These are phyloP conservation scores for Oldenlandia corymbosa DNA, from an alignment of 257 asterid species.

Conservation along the genomic window DNA sequence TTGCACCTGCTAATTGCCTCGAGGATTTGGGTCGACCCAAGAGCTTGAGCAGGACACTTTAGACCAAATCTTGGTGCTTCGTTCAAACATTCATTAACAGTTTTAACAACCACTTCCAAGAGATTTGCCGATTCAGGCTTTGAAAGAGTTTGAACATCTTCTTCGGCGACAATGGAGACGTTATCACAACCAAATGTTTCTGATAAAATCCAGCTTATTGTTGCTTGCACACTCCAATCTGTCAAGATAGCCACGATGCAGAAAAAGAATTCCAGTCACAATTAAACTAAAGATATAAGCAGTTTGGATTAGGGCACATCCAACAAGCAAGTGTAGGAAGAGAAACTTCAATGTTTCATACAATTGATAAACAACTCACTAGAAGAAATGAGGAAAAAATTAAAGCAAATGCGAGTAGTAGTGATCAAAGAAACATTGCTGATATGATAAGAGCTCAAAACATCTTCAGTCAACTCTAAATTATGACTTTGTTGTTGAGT, in stretches of 20 bases:
- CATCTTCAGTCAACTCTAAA: background rate
- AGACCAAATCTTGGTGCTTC: conserved; percentile 66
- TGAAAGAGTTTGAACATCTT: conserved; percentile 64
- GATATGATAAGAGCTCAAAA: background rate
- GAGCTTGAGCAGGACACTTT: conserved; percentile 36
- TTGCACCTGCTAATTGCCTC: conserved; percentile 61
- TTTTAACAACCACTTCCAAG: conserved; percentile 41
- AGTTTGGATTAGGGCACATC: background rate
- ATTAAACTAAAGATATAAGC: background rate
- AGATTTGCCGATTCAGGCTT: conserved; percentile 47
- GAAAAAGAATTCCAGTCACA: background rate
- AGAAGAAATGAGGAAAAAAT: background rate
- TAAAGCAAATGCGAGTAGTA: background rate
- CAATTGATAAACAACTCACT: background rate
- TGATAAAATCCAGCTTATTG: conserved; percentile 63
- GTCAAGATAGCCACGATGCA: conserved; percentile 16
- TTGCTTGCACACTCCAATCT: conserved; percentile 91
- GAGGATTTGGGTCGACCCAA: conserved; percentile 52
- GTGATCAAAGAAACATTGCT: background rate
- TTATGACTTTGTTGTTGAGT: background rate
- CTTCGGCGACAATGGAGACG: conserved; percentile 77
- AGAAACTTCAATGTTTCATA: background rate
- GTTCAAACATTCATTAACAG: conserved; percentile 57
- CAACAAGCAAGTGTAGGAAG: background rate
- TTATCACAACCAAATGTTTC: conserved; percentile 40